Base-by-base conservation (phyloP, 495 filamentous ascomycete species). In the Aspergillus coremiiformis region DNA sequence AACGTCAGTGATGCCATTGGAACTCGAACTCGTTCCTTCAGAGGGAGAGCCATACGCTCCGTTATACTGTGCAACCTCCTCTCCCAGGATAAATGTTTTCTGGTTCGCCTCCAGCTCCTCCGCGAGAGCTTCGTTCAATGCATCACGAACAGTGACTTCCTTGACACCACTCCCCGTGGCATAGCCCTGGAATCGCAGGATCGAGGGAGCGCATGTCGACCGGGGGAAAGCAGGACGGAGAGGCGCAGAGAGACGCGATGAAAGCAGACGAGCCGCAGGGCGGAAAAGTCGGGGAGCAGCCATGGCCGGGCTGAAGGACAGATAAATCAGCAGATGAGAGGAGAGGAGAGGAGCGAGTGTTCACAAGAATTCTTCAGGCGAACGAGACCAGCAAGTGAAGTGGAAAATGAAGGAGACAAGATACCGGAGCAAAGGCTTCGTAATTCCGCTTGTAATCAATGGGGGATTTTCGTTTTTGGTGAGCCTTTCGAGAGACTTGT, bases 1-100 rank as follows among this genome's bases (percentile, higher is more conserved):
- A n/a, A 35, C 12, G 14, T 35, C 12, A 35, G 32, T 35, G 14
- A 35, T 35, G 32, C 12, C 32, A 14, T 35, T 4, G n/a, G 32
- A 14, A n/a, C 14, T 35, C 32, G 14, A 35, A 5, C 5, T 10
- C 9, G 32, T n/a, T n/a, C 14, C 14, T 14, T 14, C 14, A 14
- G 5, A 35, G 32, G 14, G 45, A 45, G 45, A 47, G 33, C 70
- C 82, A 70, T 72, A 85, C 80, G 93, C 93, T 78, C 93, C 93
- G 70, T 98, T 96, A 75, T 97, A 98, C 74, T 98, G 93, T 60
- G 93, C 93, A 55, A 98, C 94, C 76, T 98, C 93, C 77, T 98
- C 93, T 49, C 93, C 93, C 58, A 98, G 66, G 59, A 98, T 77
- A 76, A 95, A 96, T 53, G 95, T 90, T 79, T 95, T 97, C 52